Conservation (phyloP, 1,284 basidiomycete genomes). For the Ustilago bromivora region DNA sequence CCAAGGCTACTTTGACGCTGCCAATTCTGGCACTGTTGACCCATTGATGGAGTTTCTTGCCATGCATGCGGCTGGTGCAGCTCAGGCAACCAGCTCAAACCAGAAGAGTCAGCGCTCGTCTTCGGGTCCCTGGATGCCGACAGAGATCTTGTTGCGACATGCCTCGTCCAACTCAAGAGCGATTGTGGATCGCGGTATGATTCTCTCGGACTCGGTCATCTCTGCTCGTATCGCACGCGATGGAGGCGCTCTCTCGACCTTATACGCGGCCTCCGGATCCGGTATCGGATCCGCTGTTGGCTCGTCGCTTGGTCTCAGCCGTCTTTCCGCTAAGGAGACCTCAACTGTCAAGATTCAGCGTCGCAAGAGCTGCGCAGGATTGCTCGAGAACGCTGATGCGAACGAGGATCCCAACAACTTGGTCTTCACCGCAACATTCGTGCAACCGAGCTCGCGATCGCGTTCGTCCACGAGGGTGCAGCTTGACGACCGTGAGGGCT, state of each 20-base stretch:
- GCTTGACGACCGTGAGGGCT: constrained; percentile 39
- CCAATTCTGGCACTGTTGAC: constrained; percentile 19
- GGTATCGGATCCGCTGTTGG: constrained; percentile 57
- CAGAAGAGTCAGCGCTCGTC: constrained; percentile 37
- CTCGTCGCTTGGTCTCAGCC: constrained; percentile 56
- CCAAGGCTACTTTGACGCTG: constrained; percentile 37
- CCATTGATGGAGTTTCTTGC: constrained; percentile 57
- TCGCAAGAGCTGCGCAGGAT: constrained; percentile 49
- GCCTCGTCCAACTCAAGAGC: constrained; percentile 60
- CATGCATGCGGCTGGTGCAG: constrained; percentile 46
- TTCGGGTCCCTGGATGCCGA: constrained; percentile 48
- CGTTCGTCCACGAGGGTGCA: constrained; percentile 35
- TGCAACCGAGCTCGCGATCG: constrained; percentile 46
- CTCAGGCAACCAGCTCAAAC: constrained; percentile 31
- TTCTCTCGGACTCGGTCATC: constrained; percentile 63
- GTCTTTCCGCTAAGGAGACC: constrained; percentile 51
- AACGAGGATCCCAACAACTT: constrained; percentile 37
- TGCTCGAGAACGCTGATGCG: constrained; percentile 48
- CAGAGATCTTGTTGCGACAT: constrained; percentile 60
- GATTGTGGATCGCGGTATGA: constrained; percentile 63
- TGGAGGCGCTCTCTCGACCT: constrained; percentile 39
- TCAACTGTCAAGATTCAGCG: constrained; percentile 57
- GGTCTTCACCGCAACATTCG: constrained; percentile 45
- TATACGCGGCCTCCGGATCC: constrained; percentile 41
- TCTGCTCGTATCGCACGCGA: constrained; percentile 55